Evolutionary conservation across 2,329 filamentous ascomycete species (phyloP).

Genomic region (Phialemonium atrogriseum): DNA sequence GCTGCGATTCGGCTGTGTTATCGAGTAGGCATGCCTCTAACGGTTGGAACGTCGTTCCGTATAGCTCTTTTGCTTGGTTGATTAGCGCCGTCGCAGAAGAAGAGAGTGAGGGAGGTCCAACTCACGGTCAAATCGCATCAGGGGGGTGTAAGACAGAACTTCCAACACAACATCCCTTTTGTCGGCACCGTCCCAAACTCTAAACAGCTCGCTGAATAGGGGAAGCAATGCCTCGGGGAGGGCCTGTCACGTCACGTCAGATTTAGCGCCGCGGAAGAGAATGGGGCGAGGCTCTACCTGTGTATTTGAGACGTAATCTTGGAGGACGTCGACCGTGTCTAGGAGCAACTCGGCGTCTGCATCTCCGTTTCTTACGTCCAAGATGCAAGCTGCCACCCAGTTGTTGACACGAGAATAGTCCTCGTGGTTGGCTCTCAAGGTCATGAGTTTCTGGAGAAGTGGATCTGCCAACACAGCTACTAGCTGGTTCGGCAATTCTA

Average conservation of each 20-base stretch:
- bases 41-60: slow-evolving; percentile 36
- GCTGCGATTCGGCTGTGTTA: slow-evolving; percentile 42
- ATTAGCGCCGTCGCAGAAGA: slow-evolving; percentile 12
- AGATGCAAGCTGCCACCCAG: slow-evolving; percentile 50
- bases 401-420: slow-evolving; percentile 44
- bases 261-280: slow-evolving; percentile 1
- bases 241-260: slow-evolving; percentile 22
- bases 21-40: slow-evolving; percentile 45
- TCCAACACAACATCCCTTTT: slow-evolving; percentile 46
- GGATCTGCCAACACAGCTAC: slow-evolving; percentile 69
- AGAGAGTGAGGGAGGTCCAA: neutral
- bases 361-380: slow-evolving; percentile 46
- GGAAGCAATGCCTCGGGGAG: slow-evolving; percentile 40
- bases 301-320: slow-evolving; percentile 45
- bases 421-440: slow-evolving; percentile 50
- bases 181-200: slow-evolving; percentile 53
- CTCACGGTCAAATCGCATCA: slow-evolving; percentile 49
- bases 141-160: slow-evolving; percentile 46
- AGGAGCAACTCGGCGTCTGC: slow-evolving; percentile 37
- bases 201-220: slow-evolving; percentile 45
- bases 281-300: slow-evolving; percentile 35
- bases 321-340: slow-evolving; percentile 47
- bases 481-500: slow-evolving; percentile 76
- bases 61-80: slow-evolving; percentile 34
- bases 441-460: slow-evolving; percentile 67